These are phyloP conservation scores for Pyrenophora graminea DNA, from an alignment of 2,329 filamentous ascomycete species.

Conservation along the genomic window DNA sequence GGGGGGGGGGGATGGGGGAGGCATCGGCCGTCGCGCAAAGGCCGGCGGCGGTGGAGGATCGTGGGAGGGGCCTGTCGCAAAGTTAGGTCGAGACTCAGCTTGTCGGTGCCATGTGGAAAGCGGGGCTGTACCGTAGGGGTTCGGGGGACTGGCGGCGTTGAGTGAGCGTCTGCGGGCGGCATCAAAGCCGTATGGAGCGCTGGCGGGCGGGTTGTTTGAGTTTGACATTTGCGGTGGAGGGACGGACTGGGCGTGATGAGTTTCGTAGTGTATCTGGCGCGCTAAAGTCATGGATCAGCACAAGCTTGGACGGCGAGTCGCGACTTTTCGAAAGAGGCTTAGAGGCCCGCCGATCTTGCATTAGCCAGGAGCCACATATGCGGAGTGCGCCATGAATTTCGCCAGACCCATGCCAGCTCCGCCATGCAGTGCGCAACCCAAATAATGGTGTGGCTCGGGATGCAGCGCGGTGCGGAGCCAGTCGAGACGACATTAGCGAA, in stretches of 20 bases:
- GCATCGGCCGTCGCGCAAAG: conserved; percentile 53
- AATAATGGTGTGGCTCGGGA: conserved; percentile 5
- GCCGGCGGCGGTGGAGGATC: conserved; percentile 49
- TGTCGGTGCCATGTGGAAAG: conserved; percentile 9
- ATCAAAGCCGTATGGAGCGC: conserved; percentile 51
- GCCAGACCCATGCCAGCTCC: conserved; percentile 20
- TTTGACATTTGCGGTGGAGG: conserved; percentile 42
- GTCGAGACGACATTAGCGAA: conserved; percentile 4
- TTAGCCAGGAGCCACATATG: conserved; percentile 35
- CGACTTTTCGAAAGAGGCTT: conserved; percentile 18
- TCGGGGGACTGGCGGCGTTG: conserved; percentile 43
- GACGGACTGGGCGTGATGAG: conserved; percentile 35
- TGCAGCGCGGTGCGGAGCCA: conserved; percentile 5
- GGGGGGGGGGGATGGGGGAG: conserved; percentile 55
- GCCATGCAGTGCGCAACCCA: conserved; percentile 10
- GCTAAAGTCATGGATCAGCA: conserved; percentile 33
- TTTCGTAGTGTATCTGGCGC: conserved; percentile 30
- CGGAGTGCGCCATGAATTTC: conserved; percentile 29
- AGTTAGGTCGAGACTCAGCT: conserved; percentile 33
- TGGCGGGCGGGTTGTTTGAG: conserved; percentile 36
- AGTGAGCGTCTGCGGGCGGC: conserved; percentile 50
- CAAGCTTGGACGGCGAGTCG: conserved; percentile 14
- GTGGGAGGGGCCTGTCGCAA: conserved; percentile 40
- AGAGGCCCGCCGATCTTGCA: conserved; percentile 23
- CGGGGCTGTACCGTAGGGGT: conserved; percentile 42